phyloP scores from a whole-genome alignment of 768 basidiomycete species.

The Hypholoma sublateritium region DNA sequence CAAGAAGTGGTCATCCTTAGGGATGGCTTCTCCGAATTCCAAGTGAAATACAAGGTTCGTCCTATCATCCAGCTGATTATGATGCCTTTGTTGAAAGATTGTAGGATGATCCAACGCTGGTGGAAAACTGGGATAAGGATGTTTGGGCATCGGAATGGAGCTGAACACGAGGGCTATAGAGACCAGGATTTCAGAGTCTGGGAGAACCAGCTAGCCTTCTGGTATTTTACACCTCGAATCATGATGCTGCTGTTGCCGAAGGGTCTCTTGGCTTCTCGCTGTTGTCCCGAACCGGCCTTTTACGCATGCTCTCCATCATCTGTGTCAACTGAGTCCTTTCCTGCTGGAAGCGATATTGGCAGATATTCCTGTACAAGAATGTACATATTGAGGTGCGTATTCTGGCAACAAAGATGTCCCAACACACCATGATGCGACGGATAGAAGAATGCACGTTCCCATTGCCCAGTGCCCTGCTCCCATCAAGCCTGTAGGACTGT shows the following conservation, averaged over 20 bases:
- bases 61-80: not conserved
- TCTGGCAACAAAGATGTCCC: not conserved
- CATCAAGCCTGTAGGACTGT: conserved; percentile 45
- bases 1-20: conserved; percentile 66
- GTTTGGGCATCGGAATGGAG: conserved; percentile 51
- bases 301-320: conserved; percentile 62
- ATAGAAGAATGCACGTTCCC: conserved; percentile 68
- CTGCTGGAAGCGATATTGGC: conserved; percentile 51
- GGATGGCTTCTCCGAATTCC: conserved; percentile 75
- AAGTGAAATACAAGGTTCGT: conserved; percentile 62
- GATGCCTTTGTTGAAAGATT: not conserved
- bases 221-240: not conserved
- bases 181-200: not conserved
- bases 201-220: not conserved
- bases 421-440: conserved; percentile 68
- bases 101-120: conserved; percentile 64
- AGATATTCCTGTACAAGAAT: conserved; percentile 51
- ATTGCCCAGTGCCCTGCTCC: conserved; percentile 80
- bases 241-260: not conserved
- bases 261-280: conserved; percentile 9
- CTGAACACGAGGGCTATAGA: conserved; percentile 6
- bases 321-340: conserved; percentile 56
- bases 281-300: conserved; percentile 45
- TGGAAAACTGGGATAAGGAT: conserved; percentile 76
- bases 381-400: not conserved